phyloP scores from a whole-genome alignment of 23 red algal species.

The Porphyridium purpureum region DNA sequence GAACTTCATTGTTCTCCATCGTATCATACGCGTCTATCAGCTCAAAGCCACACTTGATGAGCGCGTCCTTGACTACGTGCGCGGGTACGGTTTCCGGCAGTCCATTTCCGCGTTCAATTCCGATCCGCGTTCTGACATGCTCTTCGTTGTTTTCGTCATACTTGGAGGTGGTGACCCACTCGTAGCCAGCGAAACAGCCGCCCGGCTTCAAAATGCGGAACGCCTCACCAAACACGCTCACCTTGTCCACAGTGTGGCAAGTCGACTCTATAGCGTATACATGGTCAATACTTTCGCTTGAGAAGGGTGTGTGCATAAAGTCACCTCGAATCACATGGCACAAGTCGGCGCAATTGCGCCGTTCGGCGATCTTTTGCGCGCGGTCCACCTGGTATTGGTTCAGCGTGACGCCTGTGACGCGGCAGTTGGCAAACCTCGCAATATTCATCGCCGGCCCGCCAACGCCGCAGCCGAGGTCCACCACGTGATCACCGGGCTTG shows the following conservation, averaged over 20 bases:
- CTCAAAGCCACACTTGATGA: conserved; percentile 17
- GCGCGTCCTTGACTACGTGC: conserved; percentile 4
- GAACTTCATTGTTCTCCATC: conserved; percentile 2
- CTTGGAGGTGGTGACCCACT: conserved; percentile 12
- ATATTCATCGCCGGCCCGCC: conserved; percentile 24
- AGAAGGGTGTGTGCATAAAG: conserved; percentile 27
- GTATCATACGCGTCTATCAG: conserved; percentile 20
- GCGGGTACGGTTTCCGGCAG: conserved; percentile 16
- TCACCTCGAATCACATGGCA: conserved; percentile 20
- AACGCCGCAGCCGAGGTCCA: conserved; percentile 37
- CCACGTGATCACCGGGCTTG: conserved; percentile 6
- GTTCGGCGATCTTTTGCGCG: conserved; percentile 1
- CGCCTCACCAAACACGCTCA: conserved; percentile 9
- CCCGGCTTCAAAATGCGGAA: conserved; percentile 31
- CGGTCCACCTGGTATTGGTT: conserved; percentile 26
- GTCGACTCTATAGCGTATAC: conserved; percentile 30
- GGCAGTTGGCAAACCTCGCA: conserved; percentile 17
- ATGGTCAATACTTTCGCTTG: conserved; percentile 6
- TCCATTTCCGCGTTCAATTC: conserved; percentile 24
- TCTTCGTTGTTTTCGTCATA: conserved; percentile 14
- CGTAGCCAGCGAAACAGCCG: conserved; percentile 18
- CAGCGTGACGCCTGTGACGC: conserved; percentile 19
- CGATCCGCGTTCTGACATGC: conserved; percentile 7
- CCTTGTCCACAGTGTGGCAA: conserved; percentile 33
- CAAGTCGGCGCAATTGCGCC: neutral